phyloP scores from a whole-genome alignment of 2,329 filamentous ascomycete species.

The Coniella vitis region DNA sequence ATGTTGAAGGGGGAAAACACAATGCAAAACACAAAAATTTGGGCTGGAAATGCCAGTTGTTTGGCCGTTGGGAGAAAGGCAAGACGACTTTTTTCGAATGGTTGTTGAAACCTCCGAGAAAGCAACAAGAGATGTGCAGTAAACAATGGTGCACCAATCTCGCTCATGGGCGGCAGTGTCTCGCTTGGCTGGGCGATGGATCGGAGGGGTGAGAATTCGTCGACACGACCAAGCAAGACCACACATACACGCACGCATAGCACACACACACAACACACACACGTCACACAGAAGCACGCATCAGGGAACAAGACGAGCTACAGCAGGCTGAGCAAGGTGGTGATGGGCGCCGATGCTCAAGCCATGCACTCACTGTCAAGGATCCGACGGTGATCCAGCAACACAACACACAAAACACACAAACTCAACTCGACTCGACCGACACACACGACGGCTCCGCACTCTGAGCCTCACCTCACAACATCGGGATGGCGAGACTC shows the following conservation, averaged over 20 bases:
- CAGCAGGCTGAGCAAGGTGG: constrained; percentile 3
- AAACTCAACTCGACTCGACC: too few relatives aligned
- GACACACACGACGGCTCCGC: too few relatives aligned
- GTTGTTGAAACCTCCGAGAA: background rate
- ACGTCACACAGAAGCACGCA: constrained; percentile 10
- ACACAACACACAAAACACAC: background rate
- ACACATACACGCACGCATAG: background rate
- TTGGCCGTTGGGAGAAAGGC: too few relatives aligned
- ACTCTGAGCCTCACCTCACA: background rate
- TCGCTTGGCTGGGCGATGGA: background rate
- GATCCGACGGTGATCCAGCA: constrained; percentile 9
- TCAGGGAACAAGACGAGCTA: constrained; percentile 10
- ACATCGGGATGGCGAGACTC: too few relatives aligned
- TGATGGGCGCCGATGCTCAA: background rate
- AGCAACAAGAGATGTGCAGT: background rate
- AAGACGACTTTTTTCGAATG: background rate
- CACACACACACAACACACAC: background rate
- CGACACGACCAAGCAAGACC: background rate
- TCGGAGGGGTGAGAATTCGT: background rate
- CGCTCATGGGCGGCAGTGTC: background rate
- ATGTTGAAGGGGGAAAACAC: too few relatives aligned
- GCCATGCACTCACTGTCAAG: constrained; percentile 8
- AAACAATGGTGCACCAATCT: background rate
- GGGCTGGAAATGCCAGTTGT: too few relatives aligned
- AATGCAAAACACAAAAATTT: background rate